Conservation (phyloP, 768 basidiomycete species). For the Saitozyma podzolica region DNA sequence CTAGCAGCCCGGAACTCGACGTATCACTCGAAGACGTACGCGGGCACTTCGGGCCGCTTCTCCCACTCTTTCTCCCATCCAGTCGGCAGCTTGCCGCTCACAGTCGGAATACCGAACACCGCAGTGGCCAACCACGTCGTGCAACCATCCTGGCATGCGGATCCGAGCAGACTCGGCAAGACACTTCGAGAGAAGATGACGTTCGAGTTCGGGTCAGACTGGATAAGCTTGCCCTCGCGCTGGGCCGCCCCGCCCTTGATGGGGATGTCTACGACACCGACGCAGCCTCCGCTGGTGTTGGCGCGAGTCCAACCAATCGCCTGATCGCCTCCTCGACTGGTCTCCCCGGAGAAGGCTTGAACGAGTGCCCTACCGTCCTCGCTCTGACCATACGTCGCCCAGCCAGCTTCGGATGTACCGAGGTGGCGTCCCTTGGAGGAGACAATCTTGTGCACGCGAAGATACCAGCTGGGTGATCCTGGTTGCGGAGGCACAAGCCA, state of each 20-base stretch:
- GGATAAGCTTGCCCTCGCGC: slow-evolving; percentile 57
- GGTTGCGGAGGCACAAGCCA: slow-evolving; percentile 68
- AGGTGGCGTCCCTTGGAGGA: slow-evolving; percentile 55
- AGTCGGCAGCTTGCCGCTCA: slow-evolving; percentile 4
- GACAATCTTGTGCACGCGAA: slow-evolving; percentile 65
- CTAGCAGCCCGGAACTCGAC: background rate
- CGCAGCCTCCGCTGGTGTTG: slow-evolving; percentile 63
- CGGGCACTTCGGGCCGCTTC: slow-evolving; percentile 38
- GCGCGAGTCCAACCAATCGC: slow-evolving; percentile 59
- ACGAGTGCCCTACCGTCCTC: slow-evolving; percentile 64
- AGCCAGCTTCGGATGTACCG: slow-evolving; percentile 67
- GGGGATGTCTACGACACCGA: slow-evolving; percentile 62
- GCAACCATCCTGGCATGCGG: slow-evolving; percentile 56
- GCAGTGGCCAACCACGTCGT: slow-evolving; percentile 64
- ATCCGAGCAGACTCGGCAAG: slow-evolving; percentile 64
- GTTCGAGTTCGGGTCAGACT: slow-evolving; percentile 73
- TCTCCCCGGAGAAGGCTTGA: slow-evolving; percentile 54
- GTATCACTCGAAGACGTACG: slow-evolving; percentile 8
- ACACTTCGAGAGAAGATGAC: slow-evolving; percentile 67
- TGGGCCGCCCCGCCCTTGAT: slow-evolving; percentile 19
- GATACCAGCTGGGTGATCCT: slow-evolving; percentile 66
- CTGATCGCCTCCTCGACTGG: slow-evolving; percentile 60
- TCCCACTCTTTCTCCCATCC: slow-evolving; percentile 43
- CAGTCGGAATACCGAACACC: slow-evolving; percentile 63
- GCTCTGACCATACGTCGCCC: slow-evolving; percentile 69